Evolutionary conservation across 352 stramenopile genomes (phyloP), one percentile per base, ranked within the genome.

Genomic region (Globisporangium yorkense): DNA sequence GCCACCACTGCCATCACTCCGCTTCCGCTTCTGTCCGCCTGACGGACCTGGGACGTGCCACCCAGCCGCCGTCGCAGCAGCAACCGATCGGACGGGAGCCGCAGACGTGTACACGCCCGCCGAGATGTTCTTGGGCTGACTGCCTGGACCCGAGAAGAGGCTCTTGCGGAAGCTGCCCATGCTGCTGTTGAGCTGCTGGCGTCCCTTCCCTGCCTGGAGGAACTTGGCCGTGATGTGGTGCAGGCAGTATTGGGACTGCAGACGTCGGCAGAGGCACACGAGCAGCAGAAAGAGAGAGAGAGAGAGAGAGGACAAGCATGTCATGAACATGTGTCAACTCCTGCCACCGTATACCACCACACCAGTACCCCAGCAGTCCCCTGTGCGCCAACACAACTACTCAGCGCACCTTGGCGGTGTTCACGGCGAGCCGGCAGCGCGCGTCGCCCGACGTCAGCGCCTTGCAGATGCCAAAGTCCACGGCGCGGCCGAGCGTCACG

Each of bases 391-490:
- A 27, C 33, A 37, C 8, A 37, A 37, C 5, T 37, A 37, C 33
- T 37, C 43, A 27, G 5, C 5, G 43, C 51, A 87, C 79, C 70
- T 87, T 87, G 37, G 81, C 66, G 3, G 67, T 92, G 53, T 94
- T 94, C 31, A 94, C 68, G 16, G 82, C 73, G 33, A 91, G 73
- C 12, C 75, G 75, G 47, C 84, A 94, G 2, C 81, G 80, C 33
- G 69, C 64, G 58, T 91, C 82, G 52, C 63, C 64, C 10, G 66
- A 69, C 1, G 67, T 91, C 40, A 68, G 84, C 56, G 80, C 80
- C 49, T 91, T 91, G 62, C 84, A 94, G 41, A 91, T 84, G 9
- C 81, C 84, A 57, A 84, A 94, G 64, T 94, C 84, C 31, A 85
- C 56, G 0, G 81, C 72, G 2, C 59, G 69, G 9, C 84, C 84